A percentile compares a stretch with the other conserved stretches of the same genome.
phyloP scores from a whole-genome alignment of 2,329 filamentous ascomycete species.

The Botryotinia globosa region DNA sequence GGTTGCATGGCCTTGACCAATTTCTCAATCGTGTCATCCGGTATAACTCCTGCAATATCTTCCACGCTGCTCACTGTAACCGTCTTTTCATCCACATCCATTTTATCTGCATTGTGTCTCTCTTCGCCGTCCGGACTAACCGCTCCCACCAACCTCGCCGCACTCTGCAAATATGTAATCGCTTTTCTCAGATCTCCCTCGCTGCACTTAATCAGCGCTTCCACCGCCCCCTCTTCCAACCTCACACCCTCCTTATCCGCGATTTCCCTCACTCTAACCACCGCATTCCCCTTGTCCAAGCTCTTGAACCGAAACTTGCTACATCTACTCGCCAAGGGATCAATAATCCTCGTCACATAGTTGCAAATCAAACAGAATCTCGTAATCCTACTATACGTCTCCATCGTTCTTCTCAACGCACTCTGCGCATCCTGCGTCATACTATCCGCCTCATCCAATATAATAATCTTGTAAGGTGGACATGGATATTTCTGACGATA shows the following conservation, averaged over 20 bases:
- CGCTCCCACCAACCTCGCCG: conserved; percentile 81
- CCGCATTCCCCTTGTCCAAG: conserved; percentile 81
- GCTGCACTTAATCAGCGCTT: conserved; percentile 79
- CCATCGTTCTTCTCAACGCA: conserved; percentile 92
- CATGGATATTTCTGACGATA: conserved; percentile 77
- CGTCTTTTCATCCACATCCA: conserved; percentile 51
- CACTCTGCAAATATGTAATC: conserved; percentile 93
- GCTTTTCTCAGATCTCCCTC: conserved; percentile 95
- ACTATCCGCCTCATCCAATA: conserved; percentile 95
- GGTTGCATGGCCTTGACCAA: conserved; percentile 77
- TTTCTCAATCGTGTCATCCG: conserved; percentile 65
- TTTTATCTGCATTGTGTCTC: conserved; percentile 44
- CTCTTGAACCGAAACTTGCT: conserved; percentile 98
- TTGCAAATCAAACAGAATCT: conserved; percentile 98
- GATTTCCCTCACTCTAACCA: conserved; percentile 76
- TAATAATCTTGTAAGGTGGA: conserved; percentile 97
- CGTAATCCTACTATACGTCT: conserved; percentile 95
- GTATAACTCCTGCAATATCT: conserved; percentile 95
- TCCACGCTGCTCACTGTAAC: conserved; percentile 81
- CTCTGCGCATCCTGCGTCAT: conserved; percentile 99
- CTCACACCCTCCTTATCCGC: conserved; percentile 72
- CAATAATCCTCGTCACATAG: conserved; percentile 97
- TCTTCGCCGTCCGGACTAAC: conserved; percentile 44
- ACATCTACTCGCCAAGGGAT: conserved; percentile 88
- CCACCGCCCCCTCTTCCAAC: conserved; percentile 74